phyloP scores from a whole-genome alignment of 148 eudicot genomes.

The Cornus florida region DNA sequence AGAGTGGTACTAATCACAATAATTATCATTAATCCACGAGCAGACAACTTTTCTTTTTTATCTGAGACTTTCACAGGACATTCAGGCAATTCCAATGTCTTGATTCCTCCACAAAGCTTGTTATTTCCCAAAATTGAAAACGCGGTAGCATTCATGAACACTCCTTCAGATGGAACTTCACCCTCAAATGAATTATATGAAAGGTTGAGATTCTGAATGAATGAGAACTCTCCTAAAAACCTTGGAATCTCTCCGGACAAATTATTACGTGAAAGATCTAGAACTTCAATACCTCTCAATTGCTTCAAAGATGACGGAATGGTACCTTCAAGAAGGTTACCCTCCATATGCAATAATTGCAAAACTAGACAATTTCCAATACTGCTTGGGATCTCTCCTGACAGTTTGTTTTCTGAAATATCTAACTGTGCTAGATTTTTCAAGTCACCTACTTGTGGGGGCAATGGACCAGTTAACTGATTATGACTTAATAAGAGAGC shows the following conservation, averaged over 20 bases:
- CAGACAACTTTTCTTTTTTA: background rate
- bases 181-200: conserved; percentile 21
- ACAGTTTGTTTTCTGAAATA: conserved; percentile 11
- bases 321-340: conserved; percentile 17
- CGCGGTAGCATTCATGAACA: conserved; percentile 2
- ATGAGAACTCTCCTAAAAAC: background rate
- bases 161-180: conserved; percentile 17
- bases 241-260: conserved; percentile 20
- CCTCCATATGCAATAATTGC: background rate
- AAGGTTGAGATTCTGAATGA: background rate
- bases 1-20: no score
- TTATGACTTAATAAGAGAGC: background rate
- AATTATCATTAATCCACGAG: background rate
- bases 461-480: conserved; percentile 7
- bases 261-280: conserved; percentile 20
- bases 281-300: conserved; percentile 1
- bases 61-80: background rate
- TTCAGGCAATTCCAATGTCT: conserved; percentile 2
- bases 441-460: conserved; percentile 10
- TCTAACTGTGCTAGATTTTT: background rate
- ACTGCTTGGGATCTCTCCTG: conserved; percentile 8
- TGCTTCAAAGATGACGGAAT: conserved; percentile 12
- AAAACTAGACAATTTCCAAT: conserved; percentile 10
- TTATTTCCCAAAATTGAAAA: conserved; percentile 18
- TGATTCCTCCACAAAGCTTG: conserved; percentile 24